Base-by-base conservation (phyloP, 2,329 filamentous ascomycete species). In the Annulohypoxylon truncatum region DNA sequence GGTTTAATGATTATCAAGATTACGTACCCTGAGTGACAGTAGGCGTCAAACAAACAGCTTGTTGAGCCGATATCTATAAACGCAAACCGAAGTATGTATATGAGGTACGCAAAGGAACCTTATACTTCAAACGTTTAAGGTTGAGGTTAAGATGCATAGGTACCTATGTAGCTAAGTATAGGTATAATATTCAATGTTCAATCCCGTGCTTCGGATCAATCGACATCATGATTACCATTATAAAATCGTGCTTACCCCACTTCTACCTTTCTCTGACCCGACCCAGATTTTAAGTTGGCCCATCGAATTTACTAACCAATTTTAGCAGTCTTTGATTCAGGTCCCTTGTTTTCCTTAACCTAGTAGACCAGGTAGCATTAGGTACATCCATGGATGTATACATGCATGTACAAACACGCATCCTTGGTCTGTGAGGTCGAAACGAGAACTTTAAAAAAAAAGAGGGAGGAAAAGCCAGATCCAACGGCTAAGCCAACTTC, bases 331-430 rank as follows among this genome's bases (percentile, higher is more conserved):
- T 28, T 56, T 66, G 50, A 68, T 66, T 68, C 58, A 66, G 62
- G 51, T 62, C 58, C 66, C 66, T 52, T 65, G 61, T 58, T 52
- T 54, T 57, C 38, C 47, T 65, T 61, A n/a, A 26, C 35, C 51
- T 12, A 60, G 33, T 38, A 18, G n/a, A 9, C 20, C 15, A 58
- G 35, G 46, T 24, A 42, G n/a, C n/a, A n/a, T n/a, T n/a, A n/a
- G n/a, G n/a, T n/a, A n/a, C n/a, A n/a, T n/a, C n/a, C n/a, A n/a
- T n/a, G n/a, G n/a, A n/a, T n/a, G n/a, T 24, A n/a, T 18, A 50
- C 46, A 18, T 33, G 33, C 44, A 47, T 24, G 29, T 48, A 61
- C 51, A 42, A 24, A 52, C 12, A 61, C 18, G 53, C 26, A 46
- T 24, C 10, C 42, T n/a, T 46, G 22, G 26, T 22, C 18, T 15